These are phyloP conservation scores for Backusella tuberculispora DNA, from an alignment of 192 early-diverging fungal species.

Conservation along the genomic window DNA sequence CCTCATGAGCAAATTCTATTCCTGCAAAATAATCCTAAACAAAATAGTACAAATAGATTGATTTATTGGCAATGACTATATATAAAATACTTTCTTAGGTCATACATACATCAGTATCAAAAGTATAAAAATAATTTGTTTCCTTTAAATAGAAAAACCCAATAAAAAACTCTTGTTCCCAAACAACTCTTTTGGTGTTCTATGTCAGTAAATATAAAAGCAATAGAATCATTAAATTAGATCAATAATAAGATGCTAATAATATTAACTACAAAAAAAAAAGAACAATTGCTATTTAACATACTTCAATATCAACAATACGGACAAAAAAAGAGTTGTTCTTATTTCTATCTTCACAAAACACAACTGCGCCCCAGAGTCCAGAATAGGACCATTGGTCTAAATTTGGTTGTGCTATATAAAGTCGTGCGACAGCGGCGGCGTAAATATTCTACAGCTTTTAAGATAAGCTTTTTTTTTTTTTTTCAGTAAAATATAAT, in stretches of 20 bases:
- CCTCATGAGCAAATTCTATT: slow-evolving; percentile 69
- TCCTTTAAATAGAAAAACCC: slow-evolving; percentile 69
- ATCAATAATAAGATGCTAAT: not conserved
- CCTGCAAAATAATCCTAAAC: slow-evolving; percentile 61
- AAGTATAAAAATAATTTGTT: slow-evolving; percentile 69
- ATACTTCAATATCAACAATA: slow-evolving; percentile 64
- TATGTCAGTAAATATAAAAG: slow-evolving; percentile 10
- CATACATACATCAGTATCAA: slow-evolving; percentile 65
- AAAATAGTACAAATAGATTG: not conserved
- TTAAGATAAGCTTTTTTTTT: slow-evolving; percentile 12
- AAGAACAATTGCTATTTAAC: not conserved
- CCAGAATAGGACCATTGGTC: slow-evolving; percentile 69
- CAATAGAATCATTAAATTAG: not conserved
- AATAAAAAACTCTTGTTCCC: slow-evolving; percentile 80
- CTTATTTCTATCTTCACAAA: slow-evolving; percentile 64
- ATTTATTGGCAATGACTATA: not conserved
- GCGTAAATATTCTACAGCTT: slow-evolving; percentile 66
- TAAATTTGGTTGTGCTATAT: slow-evolving; percentile 68
- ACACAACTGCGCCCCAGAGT: slow-evolving; percentile 69
- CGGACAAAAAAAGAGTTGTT: slow-evolving; percentile 64
- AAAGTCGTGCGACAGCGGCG: slow-evolving; percentile 75
- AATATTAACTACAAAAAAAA: too few relatives aligned
- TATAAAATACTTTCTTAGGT: not conserved
- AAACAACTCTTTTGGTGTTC: slow-evolving; percentile 59
- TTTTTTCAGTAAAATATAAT: not conserved